Conservation (phyloP, 108 stramenopile species). For the Nitzschia sp. region DNA sequence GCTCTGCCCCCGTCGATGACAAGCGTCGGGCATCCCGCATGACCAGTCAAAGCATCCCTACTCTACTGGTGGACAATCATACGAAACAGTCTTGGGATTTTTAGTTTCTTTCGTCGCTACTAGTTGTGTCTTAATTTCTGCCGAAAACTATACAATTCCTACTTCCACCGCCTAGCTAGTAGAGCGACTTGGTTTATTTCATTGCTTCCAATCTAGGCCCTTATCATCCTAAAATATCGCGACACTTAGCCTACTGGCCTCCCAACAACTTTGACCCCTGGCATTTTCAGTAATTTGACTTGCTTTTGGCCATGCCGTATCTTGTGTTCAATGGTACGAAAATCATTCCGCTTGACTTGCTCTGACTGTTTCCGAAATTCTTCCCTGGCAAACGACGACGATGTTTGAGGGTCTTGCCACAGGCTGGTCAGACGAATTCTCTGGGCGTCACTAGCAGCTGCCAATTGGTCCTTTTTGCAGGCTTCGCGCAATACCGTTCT, state of each 20-base stretch:
- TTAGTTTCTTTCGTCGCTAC: no score
- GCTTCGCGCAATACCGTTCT: conserved; percentile 72
- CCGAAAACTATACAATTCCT: no score
- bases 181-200: no score
- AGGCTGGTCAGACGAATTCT: background rate
- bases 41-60: background rate
- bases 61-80: background rate
- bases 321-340: conserved; percentile 77
- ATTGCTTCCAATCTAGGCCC: no score
- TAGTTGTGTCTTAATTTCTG: no score
- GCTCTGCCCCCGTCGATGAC: background rate
- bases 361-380: conserved; percentile 71
- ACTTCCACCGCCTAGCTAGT: no score
- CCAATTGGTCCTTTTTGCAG: conserved; percentile 60
- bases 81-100: conserved; percentile 4
- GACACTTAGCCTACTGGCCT: conserved; percentile 23
- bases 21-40: background rate
- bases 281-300: conserved; percentile 81
- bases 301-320: conserved; percentile 82
- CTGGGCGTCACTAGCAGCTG: background rate
- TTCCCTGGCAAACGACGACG: conserved; percentile 54
- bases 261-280: conserved; percentile 68
- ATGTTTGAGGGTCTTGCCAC: conserved; percentile 27
- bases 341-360: conserved; percentile 61
- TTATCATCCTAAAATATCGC: no score